Evolutionary conservation across 208 protist genomes (phyloP), one percentile per base, ranked within the genome.

Genomic region (Strigomonas culicis): DNA sequence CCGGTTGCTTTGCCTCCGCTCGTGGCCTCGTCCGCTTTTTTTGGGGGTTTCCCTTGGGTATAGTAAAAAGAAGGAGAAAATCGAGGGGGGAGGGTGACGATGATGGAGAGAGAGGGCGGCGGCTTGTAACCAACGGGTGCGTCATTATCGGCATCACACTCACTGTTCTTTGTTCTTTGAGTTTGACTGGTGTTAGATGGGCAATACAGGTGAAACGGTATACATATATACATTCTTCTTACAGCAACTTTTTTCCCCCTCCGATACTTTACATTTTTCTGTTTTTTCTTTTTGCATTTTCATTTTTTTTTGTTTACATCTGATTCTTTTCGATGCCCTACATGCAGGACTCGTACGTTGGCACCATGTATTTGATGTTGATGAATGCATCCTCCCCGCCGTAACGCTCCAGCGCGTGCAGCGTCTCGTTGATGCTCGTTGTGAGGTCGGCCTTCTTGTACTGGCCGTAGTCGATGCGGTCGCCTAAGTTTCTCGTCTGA

Each of bases 341-440:
- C 61, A 90, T 46, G 57, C 84, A 85, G 13, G 86, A 94, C 63
- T 97, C 95, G 70, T 97, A 97, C 1, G 90, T 97, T 21, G 94
- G 93, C 46, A 98, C 77, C 92, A 97, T 97, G 85, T 97, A 98
- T 76, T 98, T 98, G 72, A 98, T 98, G 78, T 98, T 97, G 79
- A 97, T 97, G 79, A 88, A 98, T 6, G 94, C 94, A 63, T 97
- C 94, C 32, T 92, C 88, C 17, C 94, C 94, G 36, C 94, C 94
- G 76, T 96, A 86, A 39, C 74, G 66, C 74, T 98, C 94, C 0
- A 98, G 69, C 51, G 99, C 58, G 79, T 98, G 85, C 15, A 99
- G 85, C n/a, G 98, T 99, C 72, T 99, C 97, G 70, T 99, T 82
- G 64, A 99, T 97, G 27, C 99, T 77, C 56, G 98, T 90, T 25